These are phyloP conservation scores for Melastoma candidum DNA, from an alignment of 441 rosid species.

Conservation along the genomic window DNA sequence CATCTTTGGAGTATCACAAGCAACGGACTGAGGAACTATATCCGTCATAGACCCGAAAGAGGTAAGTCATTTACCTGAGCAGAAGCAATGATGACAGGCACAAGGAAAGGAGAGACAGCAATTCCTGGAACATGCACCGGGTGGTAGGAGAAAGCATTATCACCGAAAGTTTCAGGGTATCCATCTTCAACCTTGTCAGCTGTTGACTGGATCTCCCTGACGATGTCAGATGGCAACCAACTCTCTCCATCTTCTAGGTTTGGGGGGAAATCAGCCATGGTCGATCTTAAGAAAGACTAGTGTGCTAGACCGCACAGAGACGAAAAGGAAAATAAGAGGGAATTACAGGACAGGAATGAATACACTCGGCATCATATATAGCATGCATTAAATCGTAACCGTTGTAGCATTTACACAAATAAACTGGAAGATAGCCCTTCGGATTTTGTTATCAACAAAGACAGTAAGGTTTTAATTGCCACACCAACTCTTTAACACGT, in stretches of 20 bases:
- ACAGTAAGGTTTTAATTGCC: no score
- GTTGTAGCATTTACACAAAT: no score
- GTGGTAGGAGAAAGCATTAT: not conserved
- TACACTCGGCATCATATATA: no score
- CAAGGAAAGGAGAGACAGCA: constrained; percentile 3
- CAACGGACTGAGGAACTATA: no score
- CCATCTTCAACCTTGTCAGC: not conserved
- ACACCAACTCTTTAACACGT: no score
- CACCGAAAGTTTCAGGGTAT: not conserved
- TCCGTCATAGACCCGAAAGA: no score
- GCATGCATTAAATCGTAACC: no score
- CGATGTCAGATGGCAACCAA: constrained; percentile 22
- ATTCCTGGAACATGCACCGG: constrained; percentile 1
- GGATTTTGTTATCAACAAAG: no score
- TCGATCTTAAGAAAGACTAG: constrained; percentile 1
- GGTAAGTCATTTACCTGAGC: no score
- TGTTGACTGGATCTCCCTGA: constrained; percentile 13
- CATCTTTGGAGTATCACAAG: no score
- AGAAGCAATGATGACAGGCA: not conserved
- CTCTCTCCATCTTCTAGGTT: constrained; percentile 24
- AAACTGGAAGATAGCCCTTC: no score
- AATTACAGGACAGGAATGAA: no score
- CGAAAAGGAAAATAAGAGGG: not conserved
- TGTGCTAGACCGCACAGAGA: not conserved
- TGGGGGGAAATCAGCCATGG: constrained; percentile 13